These are phyloP conservation scores for Suhomyces terraborum DNA, from an alignment of 1,139 yeast species.

Conservation along the genomic window DNA sequence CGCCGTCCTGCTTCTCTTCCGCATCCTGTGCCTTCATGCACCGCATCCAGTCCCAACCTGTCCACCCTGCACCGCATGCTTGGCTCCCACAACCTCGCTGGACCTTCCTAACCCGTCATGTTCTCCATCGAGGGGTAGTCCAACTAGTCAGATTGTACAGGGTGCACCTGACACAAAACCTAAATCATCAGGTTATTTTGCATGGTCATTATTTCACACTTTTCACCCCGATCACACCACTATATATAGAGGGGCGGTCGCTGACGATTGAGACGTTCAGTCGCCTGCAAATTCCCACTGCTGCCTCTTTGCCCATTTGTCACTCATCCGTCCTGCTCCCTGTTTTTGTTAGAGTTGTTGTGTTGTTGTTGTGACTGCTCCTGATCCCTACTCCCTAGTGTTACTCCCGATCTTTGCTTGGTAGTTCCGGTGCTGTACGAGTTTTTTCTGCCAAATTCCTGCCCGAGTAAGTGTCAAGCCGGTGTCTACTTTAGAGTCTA, in stretches of 20 bases:
- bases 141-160: slow-evolving; percentile 9
- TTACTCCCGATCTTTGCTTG: too few relatives aligned
- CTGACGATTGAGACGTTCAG: neutral
- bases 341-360: too few relatives aligned
- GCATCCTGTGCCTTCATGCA: neutral
- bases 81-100: too few relatives aligned
- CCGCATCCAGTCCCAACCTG: neutral
- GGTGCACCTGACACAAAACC: slow-evolving; percentile 8
- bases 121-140: slow-evolving; percentile 7
- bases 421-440: too few relatives aligned
- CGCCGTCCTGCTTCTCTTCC: too few relatives aligned
- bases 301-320: neutral
- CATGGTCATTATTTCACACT: slow-evolving; percentile 13
- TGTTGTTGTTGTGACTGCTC: too few relatives aligned
- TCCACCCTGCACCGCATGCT: too few relatives aligned
- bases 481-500: too few relatives aligned
- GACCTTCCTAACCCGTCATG: neutral
- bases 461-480: too few relatives aligned
- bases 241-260: slow-evolving; percentile 1
- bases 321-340: neutral
- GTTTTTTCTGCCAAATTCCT: too few relatives aligned
- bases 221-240: slow-evolving; percentile 13
- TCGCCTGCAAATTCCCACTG: neutral
- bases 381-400: too few relatives aligned
- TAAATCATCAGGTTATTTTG: slow-evolving; percentile 8